These are phyloP conservation scores for Trichaptum fuscoviolaceum DNA, from an alignment of 768 basidiomycete species.

Conservation along the genomic window DNA sequence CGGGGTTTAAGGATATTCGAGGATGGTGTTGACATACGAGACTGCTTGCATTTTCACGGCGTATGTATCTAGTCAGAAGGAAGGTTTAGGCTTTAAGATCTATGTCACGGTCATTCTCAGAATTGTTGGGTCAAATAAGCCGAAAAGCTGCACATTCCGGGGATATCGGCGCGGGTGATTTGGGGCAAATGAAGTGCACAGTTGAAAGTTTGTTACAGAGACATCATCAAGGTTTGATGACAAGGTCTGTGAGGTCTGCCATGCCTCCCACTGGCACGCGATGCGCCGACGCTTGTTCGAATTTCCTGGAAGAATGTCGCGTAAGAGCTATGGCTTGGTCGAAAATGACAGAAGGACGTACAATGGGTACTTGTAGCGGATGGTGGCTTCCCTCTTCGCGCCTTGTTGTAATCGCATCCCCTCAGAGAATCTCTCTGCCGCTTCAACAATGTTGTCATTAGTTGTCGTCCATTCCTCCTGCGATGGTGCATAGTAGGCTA, in stretches of 20 bases:
- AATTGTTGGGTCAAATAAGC: no score
- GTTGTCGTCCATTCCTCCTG: slow-evolving; percentile 47
- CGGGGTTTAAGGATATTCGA: neutral
- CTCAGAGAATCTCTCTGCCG: slow-evolving; percentile 39
- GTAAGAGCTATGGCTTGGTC: slow-evolving; percentile 14
- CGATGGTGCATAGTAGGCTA: slow-evolving; percentile 52
- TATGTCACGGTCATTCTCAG: no score
- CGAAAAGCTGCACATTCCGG: neutral
- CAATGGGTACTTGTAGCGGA: slow-evolving; percentile 71
- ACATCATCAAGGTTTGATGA: slow-evolving; percentile 20
- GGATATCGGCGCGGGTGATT: neutral
- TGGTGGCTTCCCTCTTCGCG: slow-evolving; percentile 41
- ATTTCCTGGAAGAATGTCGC: slow-evolving; percentile 31
- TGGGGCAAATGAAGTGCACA: neutral
- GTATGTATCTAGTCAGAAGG: no score
- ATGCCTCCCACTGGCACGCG: slow-evolving; percentile 49
- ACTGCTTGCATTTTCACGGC: no score
- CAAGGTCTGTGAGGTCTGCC: slow-evolving; percentile 30
- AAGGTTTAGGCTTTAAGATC: no score
- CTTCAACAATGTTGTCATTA: slow-evolving; percentile 53
- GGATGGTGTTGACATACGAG: no score
- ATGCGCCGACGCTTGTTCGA: slow-evolving; percentile 60
- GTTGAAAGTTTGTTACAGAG: neutral
- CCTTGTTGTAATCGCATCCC: slow-evolving; percentile 36
- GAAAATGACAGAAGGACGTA: slow-evolving; percentile 34